Conservation (phyloP, 306 rosid genomes). For the Mimosa pudica region DNA sequence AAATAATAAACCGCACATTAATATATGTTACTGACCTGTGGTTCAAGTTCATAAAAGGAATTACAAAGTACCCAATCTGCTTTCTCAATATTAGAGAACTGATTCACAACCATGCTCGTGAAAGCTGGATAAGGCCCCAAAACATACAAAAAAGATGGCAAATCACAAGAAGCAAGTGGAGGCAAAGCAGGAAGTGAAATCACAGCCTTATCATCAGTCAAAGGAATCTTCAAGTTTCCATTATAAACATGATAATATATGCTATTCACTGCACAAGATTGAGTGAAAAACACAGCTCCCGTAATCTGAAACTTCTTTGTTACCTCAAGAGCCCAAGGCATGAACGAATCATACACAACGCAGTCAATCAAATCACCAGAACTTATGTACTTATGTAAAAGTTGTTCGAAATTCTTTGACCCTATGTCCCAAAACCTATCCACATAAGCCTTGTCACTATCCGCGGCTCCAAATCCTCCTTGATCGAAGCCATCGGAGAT, state of each 20-base stretch:
- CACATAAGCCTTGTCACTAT: too few relatives aligned
- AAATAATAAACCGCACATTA: too few relatives aligned
- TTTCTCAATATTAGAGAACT: background rate
- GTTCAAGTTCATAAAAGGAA: background rate
- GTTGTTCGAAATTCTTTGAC: too few relatives aligned
- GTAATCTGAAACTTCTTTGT: background rate
- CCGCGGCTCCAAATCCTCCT: too few relatives aligned
- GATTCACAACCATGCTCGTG: background rate
- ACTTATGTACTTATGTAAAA: too few relatives aligned
- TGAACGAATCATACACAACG: background rate
- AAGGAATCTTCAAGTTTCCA: background rate
- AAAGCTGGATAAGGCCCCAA: background rate
- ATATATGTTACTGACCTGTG: background rate
- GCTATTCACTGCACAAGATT: background rate
- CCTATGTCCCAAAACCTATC: too few relatives aligned
- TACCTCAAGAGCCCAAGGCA: background rate
- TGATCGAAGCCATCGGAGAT: too few relatives aligned
- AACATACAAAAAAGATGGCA: background rate
- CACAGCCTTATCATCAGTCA: background rate
- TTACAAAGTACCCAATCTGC: slow-evolving; percentile 3
- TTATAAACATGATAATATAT: background rate
- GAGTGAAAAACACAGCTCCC: background rate
- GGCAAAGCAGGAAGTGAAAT: background rate
- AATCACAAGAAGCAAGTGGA: background rate
- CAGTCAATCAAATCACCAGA: too few relatives aligned